Base-by-base conservation (phyloP, 257 asterid species). In the Fraxinus quadrangulata region DNA sequence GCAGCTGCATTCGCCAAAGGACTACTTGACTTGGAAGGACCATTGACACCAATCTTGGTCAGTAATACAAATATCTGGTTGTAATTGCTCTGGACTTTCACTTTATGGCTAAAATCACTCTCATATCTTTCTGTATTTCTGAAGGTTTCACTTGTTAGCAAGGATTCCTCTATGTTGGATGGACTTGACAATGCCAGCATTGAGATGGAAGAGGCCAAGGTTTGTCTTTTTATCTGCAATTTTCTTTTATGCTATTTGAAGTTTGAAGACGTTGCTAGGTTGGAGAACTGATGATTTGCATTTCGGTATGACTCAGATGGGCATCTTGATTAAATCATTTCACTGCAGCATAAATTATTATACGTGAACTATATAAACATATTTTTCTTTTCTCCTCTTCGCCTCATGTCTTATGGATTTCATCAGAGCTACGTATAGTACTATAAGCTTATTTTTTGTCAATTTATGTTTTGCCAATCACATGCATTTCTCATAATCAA, bases 1-100 rank as follows among this genome's bases (percentile, higher is more conserved):
- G 99, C 98, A 71, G 98, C 99, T 82, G 99, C 99, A 79, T 95
- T 95, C 81, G 98, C 99, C 11, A 95, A 95, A 89, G 99, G 99
- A 45, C 98, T 95, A 69, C 94, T 95, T 30, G 99, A 95, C 83
- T 88, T 95, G 85, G 99, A 95, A 90, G 99, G 99, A 75, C 99
- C 87, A 73, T 84, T 95, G 83, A 95, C 99, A 76, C 99, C 99
- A 49, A 95, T 95, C 74, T 86, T 93, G 98, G 99, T 95, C n/a
- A 71, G 92, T 82, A 54, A 78, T 65, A 69, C 68, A 61, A 71
- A 42, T 75, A 56, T 65, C 77, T 75, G 72, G 65, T 76, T 28
- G 36, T 33, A 11, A 74, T 75, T 37, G 24, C 36, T 30, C 28
- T 51, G 74, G 54, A 70, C 56, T 70, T 67, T 70, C 26, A 65